Base-by-base conservation (phyloP, 2,329 filamentous ascomycete genomes). In the Ascomycota sp. region DNA sequence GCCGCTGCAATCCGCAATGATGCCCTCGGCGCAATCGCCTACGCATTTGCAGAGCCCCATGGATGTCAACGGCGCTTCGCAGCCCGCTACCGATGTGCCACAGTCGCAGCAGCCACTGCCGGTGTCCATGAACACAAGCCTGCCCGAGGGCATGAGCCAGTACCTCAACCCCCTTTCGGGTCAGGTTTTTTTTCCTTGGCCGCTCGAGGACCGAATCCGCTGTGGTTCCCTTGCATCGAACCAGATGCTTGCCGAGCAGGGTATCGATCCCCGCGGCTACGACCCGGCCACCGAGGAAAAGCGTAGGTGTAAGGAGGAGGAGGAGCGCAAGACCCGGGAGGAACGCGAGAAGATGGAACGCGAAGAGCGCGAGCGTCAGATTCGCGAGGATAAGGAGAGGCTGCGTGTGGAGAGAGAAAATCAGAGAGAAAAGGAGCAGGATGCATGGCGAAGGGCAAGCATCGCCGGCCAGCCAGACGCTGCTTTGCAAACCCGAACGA, bases 101-200 rank as follows among this genome's bases (percentile, higher is more conserved):
- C 52, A 44, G 10, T 36, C 48, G 10, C 52, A 44, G 12, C 52
- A 50, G 35, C 50, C 50, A 24, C 48, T 46, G 2, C 36, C 43
- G 2, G 34, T 43, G 2, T 47, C 47, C 2, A 42, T 45, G 22
- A 45, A 43, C 30, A 60, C 57, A 1, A 53, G 46, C 4, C 55
- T 71, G 1, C 66, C 66, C 1, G 53, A 59, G 21, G 49, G 55
- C 30, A 52, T 66, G 34, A 54, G 50, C 30, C 53, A 55, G 31
- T 61, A 58, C 38, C 46, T 69, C 27, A 71, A 76, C 41, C 65
- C 69, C 0, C 49, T 63, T 12, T 60, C 61, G 7, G 61, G 64
- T 8, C 56, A 63, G 23, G 44, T 57, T n/a, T 91, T 83, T 54
- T 63, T 71, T 28, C 80, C 81, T 1, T 91, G 80, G 80, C 80